Evolutionary conservation across 805 yeast species (phyloP).

Genomic region (Yarrowia porcina): DNA sequence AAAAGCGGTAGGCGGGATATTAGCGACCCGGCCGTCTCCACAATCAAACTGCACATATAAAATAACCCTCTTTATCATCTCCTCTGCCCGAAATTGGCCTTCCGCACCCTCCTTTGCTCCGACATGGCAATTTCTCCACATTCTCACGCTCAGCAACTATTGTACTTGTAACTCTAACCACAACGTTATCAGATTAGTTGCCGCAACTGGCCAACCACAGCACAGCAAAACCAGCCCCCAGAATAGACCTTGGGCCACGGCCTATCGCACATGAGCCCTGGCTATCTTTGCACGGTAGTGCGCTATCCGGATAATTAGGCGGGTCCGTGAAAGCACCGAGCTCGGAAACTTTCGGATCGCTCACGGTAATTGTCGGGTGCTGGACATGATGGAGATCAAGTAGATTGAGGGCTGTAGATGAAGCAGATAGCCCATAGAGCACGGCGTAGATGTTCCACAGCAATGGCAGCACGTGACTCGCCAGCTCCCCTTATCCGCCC

Average conservation of each 20-base stretch:
- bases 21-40: not conserved
- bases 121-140: not conserved
- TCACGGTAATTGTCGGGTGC: constrained; percentile 13
- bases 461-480: no score
- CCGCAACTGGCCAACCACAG: not conserved
- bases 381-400: no score
- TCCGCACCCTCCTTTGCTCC: not conserved
- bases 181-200: not conserved
- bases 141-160: not conserved
- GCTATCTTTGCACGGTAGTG: not conserved
- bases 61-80: not conserved
- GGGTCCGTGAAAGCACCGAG: not conserved
- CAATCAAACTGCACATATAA: not conserved
- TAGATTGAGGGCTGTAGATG: no score
- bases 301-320: constrained; percentile 3
- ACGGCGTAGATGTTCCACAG: no score
- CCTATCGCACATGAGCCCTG: not conserved
- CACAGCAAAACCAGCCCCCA: not conserved
- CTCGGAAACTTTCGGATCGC: constrained; percentile 8
- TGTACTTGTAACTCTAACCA: not conserved
- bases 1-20: not conserved
- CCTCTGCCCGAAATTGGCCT: not conserved
- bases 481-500: no score
- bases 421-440: no score
- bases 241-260: not conserved